Evolutionary conservation across 768 basidiomycete genomes (phyloP).

Genomic region (Boletus tylopilopsis): DNA sequence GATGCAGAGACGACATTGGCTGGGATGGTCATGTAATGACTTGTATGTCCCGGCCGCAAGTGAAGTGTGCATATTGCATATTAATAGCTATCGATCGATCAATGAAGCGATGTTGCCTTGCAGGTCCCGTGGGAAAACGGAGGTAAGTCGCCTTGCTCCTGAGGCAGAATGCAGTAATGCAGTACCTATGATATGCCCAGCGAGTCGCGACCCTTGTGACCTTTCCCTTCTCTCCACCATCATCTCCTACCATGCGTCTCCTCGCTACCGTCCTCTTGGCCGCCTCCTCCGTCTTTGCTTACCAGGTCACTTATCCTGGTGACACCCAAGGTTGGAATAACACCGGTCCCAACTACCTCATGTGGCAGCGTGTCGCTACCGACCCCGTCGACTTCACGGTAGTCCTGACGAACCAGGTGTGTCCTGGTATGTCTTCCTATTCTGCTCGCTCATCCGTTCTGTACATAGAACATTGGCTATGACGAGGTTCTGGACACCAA

Average conservation of each 20-base stretch:
- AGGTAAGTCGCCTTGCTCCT: neutral
- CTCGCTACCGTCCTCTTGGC: constrained; percentile 42
- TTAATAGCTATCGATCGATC: no score
- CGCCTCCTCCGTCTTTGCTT: constrained; percentile 58
- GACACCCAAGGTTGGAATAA: constrained; percentile 52
- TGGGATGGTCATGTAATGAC: constrained; percentile 8
- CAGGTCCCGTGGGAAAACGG: constrained; percentile 24
- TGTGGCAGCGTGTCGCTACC: constrained; percentile 63
- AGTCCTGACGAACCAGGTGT: constrained; percentile 61
- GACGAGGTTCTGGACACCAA: constrained; percentile 51
- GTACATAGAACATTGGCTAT: constrained; percentile 34
- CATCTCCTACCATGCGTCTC: constrained; percentile 39
- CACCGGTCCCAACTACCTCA: constrained; percentile 47
- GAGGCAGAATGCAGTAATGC: no score
- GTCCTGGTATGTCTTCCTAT: constrained; percentile 6
- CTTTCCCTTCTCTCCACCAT: neutral
- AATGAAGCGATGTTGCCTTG: neutral
- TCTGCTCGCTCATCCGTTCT: constrained; percentile 1
- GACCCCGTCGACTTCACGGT: constrained; percentile 68
- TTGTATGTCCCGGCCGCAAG: constrained; percentile 3
- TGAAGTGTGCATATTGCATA: no score
- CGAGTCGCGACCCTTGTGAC: neutral
- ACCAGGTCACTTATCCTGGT: constrained; percentile 54
- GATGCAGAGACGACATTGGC: constrained; percentile 60
- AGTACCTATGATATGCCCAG: no score